phyloP scores from a whole-genome alignment of 331 rosid genomes.

The Erythrophleum ivorense region DNA sequence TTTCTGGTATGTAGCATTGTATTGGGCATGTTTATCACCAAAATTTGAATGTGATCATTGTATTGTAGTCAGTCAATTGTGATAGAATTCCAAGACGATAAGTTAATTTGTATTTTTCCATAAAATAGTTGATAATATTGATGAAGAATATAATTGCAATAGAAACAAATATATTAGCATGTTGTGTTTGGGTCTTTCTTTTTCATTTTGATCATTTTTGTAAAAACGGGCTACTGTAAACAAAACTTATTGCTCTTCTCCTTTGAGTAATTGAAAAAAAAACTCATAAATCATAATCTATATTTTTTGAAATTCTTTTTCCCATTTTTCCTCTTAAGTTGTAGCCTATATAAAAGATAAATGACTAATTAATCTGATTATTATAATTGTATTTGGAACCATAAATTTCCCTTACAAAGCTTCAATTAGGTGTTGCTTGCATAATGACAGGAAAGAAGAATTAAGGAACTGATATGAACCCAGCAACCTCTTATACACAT shows the following conservation, averaged over 20 bases:
- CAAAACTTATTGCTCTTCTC: not conserved
- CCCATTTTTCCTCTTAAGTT: too few species aligned
- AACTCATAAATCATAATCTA: not conserved
- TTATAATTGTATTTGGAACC: not conserved
- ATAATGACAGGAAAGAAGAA: not conserved
- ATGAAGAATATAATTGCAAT: not conserved
- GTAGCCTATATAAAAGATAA: not conserved
- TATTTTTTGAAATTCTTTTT: too few species aligned
- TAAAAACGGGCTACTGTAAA: not conserved
- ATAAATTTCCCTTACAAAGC: not conserved
- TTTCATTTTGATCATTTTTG: not conserved
- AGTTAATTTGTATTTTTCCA: not conserved
- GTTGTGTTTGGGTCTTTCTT: not conserved
- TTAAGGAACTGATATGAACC: not conserved
- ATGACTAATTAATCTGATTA: not conserved
- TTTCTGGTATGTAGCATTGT: not conserved
- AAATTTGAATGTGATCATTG: not conserved
- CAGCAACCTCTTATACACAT: not conserved
- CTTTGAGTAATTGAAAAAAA: not conserved
- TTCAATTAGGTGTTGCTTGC: conserved; percentile 7
- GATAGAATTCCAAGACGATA: not conserved
- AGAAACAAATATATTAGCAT: not conserved
- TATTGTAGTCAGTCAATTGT: not conserved
- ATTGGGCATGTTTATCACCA: conserved; percentile 9
- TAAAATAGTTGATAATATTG: not conserved